Conservation (phyloP, 495 filamentous ascomycete species). For the Astrothelium subdiscretum region DNA sequence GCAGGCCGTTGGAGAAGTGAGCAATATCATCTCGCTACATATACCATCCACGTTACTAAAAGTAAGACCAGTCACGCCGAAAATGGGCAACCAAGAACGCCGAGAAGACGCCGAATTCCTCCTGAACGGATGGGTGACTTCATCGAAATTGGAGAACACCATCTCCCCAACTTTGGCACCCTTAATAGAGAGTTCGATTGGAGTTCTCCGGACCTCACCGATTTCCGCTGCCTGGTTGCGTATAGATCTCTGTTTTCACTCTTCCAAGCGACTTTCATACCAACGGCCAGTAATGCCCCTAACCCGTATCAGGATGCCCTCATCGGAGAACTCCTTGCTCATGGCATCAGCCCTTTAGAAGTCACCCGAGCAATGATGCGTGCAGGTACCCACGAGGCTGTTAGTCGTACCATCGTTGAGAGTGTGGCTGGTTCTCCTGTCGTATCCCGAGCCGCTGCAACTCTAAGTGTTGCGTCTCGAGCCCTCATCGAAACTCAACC, state of each 20-base stretch:
- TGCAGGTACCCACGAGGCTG: neutral
- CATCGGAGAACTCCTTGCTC: neutral
- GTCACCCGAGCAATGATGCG: neutral
- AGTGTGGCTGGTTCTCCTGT: neutral
- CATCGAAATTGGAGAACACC: neutral
- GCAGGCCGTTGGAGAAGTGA: constrained; percentile 5
- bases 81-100: neutral
- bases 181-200: neutral
- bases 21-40: neutral
- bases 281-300: too few relatives aligned
- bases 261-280: neutral
- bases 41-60: neutral
- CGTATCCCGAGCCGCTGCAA: constrained; percentile 3
- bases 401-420: neutral
- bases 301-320: neutral
- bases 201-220: neutral
- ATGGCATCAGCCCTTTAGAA: neutral
- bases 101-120: neutral
- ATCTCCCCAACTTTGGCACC: neutral
- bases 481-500: constrained; percentile 45
- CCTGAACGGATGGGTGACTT: neutral
- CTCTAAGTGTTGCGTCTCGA: too few relatives aligned
- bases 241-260: neutral
- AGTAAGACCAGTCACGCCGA: neutral
- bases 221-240: neutral